Evolutionary conservation across 2,329 filamentous ascomycete genomes (phyloP), one percentile per base, ranked within the genome.

Genomic region (Fusarium setosum): DNA sequence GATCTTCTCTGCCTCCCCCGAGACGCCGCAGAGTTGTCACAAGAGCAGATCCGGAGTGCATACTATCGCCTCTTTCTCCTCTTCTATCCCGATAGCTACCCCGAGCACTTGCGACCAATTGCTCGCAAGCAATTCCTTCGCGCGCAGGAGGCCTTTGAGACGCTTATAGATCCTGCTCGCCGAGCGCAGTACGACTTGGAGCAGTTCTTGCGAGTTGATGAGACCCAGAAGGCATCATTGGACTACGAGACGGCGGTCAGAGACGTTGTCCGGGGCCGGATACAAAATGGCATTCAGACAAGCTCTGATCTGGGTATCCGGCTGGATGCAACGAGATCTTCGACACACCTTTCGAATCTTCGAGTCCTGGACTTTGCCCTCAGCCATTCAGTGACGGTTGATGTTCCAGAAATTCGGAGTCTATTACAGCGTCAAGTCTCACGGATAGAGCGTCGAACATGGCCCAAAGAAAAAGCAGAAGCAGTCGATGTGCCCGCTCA

Each of bases 91-190:
- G 79, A 81, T 26, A 75, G 71, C 45, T 79, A 83, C 59, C 78
- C 82, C 3, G 69, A 75, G 9, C 70, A 78, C 29, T 72, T 79
- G 47, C 79, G 76, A 32, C 75, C 75, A 29, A 66, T 77, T 32
- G 81, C 82, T 20, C 75, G 76, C 12, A 70, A 71, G 20, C 81
- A 83, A 64, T 80, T 84, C 45, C 70, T 75, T 11, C 71, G 75
- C 35, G 76, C 80, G 4, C 79, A 83, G 55, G 71, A 73, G 12
- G 83, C 82, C 8, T 84, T 83, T 45, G 83, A 84, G 71, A 81
- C 79, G 2, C 75, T 85, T n/a, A 77, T 81, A 44, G 77, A 83
- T 47, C 80, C 81, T 13, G 71, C 73, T 15, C 76, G 78, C 20
- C 76, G 80, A 31, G 73, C 77, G 6, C 75, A 76, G 32, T 84